Conservation (phyloP, 177 flowering plant species). For the Viscum album region DNA sequence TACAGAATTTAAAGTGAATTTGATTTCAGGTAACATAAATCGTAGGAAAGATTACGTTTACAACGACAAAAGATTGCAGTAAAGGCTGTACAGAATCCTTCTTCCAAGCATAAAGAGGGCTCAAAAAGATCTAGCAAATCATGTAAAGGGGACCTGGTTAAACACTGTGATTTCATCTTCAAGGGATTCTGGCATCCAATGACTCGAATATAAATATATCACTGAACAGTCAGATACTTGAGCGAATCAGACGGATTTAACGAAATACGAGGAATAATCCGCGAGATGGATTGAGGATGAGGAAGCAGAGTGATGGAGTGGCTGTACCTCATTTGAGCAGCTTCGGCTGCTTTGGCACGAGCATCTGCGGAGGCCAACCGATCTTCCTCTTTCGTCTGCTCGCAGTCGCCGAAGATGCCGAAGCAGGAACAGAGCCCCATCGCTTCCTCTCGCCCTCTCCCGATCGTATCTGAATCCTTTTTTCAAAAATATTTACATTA, state of each 20-base stretch:
- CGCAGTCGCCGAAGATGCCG: constrained; percentile 39
- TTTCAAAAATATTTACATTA: too few species aligned
- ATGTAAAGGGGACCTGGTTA: too few species aligned
- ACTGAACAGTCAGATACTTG: background rate
- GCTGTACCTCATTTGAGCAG: constrained; percentile 60
- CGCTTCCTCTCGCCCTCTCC: constrained; percentile 6
- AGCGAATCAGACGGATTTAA: background rate
- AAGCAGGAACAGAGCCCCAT: constrained; percentile 41
- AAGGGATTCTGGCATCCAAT: too few species aligned
- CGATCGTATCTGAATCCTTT: constrained; percentile 9
- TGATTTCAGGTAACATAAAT: too few species aligned
- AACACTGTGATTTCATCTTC: too few species aligned
- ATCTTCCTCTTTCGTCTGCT: constrained; percentile 47
- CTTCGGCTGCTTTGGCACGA: constrained; percentile 75
- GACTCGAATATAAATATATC: too few species aligned
- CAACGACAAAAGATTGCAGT: too few species aligned
- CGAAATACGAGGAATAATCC: background rate
- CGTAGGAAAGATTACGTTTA: too few species aligned
- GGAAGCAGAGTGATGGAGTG: background rate
- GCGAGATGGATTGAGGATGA: background rate
- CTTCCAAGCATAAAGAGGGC: too few species aligned
- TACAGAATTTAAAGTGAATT: too few species aligned
- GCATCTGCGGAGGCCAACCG: constrained; percentile 59
- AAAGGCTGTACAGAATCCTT: too few species aligned
- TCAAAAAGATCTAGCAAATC: too few species aligned